Evolutionary conservation across 2,329 filamentous ascomycete species (phyloP), one percentile per base, ranked within the genome.

Genomic region (Purpureocillium lavendulum): DNA sequence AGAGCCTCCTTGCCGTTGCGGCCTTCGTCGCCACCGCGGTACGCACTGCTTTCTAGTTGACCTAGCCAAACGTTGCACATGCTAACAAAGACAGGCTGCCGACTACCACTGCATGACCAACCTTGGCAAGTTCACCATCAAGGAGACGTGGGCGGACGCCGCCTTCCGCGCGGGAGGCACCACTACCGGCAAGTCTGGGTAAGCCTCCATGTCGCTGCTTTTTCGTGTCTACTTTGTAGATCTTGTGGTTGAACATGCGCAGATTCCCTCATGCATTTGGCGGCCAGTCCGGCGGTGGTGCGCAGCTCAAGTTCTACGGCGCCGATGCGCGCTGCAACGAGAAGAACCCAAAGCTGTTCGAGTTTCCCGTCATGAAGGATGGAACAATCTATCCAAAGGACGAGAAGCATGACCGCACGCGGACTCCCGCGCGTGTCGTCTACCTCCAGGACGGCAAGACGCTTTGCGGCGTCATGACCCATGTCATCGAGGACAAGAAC

Each of bases 381-480:
- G 38, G 38, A 1, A 7, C 3, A 24, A 4, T 17, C 7, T 40
- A 5, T 11, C 12, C 28, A 7, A 34, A 35, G 26, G 24, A 37
- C 35, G 28, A 30, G 5, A 41, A 30, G 39, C 39, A 24, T 17
- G 35, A 11, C 1, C 12, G 3, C 21, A 28, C 21, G 13, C 8
- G 2, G 13, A 40, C 24, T 5, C 38, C 38, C 9, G 38, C 32
- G 8, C 38, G 38, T 21, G 33, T 47, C 12, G 36, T 48, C 34
- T 47, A 43, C 32, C 39, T 41, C 39, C 36, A 46, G 18, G 36
- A 35, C 13, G 37, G 31, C n/a, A 44, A 35, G 15, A 28, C 35
- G 14, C 36, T 46, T 17, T 38, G 35, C 35, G 35, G 40, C 13
- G 35, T 33, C 24, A 42, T 42, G 31, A 42, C 32, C 30, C 40